Evolutionary conservation across 2,329 filamentous ascomycete genomes (phyloP).

Genomic region (Sphaerulina populicola): DNA sequence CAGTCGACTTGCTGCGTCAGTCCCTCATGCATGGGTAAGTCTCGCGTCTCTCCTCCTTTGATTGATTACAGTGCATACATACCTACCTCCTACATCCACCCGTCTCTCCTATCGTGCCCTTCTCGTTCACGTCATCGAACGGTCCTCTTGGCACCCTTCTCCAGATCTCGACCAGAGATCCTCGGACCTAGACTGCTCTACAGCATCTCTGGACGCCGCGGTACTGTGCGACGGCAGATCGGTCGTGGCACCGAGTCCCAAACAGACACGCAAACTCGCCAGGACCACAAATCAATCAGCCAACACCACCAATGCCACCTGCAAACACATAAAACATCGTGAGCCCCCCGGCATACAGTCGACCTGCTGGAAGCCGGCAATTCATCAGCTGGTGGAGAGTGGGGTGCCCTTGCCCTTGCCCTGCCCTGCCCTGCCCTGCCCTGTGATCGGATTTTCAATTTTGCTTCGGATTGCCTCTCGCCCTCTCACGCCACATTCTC

Average conservation of each 20-base stretch:
- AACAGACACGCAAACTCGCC: background rate
- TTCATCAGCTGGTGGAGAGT: background rate
- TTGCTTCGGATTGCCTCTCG: background rate
- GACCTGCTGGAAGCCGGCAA: background rate
- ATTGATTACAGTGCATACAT: background rate
- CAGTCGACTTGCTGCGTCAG: slow-evolving; percentile 52
- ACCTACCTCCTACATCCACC: too few relatives aligned
- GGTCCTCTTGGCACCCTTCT: slow-evolving; percentile 8
- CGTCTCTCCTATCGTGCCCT: background rate
- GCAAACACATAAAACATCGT: background rate
- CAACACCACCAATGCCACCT: slow-evolving; percentile 4
- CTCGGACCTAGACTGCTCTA: background rate
- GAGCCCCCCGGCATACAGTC: too few relatives aligned
- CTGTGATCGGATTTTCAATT: slow-evolving; percentile 1
- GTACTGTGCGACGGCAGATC: background rate
- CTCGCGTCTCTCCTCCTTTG: slow-evolving; percentile 18
- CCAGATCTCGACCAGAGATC: background rate
- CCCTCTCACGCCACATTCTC: slow-evolving; percentile 7
- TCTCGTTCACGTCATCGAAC: slow-evolving; percentile 12
- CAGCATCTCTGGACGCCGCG: background rate
- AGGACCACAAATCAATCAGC: background rate
- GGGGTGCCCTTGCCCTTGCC: slow-evolving; percentile 1
- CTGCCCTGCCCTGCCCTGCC: background rate
- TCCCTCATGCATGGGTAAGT: slow-evolving; percentile 50
- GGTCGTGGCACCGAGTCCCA: background rate